These are phyloP conservation scores for Podospora conica DNA, from an alignment of 495 filamentous ascomycete species.

Conservation along the genomic window DNA sequence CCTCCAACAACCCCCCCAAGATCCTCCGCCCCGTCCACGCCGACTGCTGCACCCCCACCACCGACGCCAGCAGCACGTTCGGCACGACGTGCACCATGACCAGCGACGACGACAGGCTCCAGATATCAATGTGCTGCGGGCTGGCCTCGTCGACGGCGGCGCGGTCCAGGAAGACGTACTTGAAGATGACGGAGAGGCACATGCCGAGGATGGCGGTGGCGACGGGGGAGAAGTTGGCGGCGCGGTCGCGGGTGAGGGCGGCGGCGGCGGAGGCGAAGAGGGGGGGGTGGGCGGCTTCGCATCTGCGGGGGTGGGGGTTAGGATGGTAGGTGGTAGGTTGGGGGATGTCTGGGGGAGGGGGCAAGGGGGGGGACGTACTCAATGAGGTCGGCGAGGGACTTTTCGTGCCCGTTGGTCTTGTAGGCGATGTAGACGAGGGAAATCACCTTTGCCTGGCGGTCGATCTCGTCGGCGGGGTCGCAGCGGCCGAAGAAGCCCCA, in stretches of 20 bases:
- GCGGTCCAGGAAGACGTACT: constrained; percentile 1
- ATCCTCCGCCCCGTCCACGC: neutral
- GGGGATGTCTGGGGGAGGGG: neutral
- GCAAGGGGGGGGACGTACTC: neutral
- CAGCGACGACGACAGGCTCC: constrained; percentile 3
- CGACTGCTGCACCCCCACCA: neutral
- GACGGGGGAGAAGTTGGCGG: neutral
- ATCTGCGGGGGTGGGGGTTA: neutral
- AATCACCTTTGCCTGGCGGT: neutral
- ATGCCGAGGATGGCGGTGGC: neutral
- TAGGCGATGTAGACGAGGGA: neutral
- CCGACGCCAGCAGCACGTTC: neutral
- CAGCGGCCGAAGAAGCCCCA: neutral
- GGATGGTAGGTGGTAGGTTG: neutral
- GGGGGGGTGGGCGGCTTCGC: neutral
- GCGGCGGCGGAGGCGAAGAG: neutral
- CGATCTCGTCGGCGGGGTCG: neutral
- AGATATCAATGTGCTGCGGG: neutral
- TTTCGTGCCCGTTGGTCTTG: neutral
- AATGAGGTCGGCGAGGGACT: neutral
- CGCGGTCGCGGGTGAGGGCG: neutral
- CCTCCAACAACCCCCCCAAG: neutral
- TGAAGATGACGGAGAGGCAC: neutral
- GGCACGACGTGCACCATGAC: neutral
- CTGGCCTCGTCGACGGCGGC: neutral